These are phyloP conservation scores for Thielaviopsis populi DNA, from an alignment of 2,329 filamentous ascomycete genomes.

Conservation along the genomic window DNA sequence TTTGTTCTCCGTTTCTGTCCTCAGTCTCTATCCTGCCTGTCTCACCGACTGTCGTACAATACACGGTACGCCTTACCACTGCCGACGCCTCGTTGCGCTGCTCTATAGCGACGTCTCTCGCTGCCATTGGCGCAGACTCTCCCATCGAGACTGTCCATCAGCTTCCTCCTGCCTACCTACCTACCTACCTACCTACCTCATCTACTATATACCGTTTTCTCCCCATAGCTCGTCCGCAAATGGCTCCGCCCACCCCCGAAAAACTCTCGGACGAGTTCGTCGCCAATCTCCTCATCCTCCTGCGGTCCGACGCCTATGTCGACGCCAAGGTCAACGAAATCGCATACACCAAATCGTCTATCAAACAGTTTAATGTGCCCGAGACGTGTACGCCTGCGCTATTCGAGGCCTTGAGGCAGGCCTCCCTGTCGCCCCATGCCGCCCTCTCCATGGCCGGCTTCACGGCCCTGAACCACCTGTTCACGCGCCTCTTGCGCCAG, in stretches of 20 bases:
- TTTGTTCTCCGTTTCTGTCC: too few species aligned
- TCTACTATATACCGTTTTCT: too few species aligned
- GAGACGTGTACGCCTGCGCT: conserved; percentile 55
- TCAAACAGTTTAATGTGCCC: conserved; percentile 85
- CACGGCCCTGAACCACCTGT: conserved; percentile 71
- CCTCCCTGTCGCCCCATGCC: conserved; percentile 61
- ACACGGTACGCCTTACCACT: too few species aligned
- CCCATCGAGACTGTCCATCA: too few species aligned
- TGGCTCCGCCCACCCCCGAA: conserved; percentile 32
- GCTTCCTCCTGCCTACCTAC: too few species aligned
- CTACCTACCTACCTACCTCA: too few species aligned
- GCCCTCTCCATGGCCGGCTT: conserved; percentile 70
- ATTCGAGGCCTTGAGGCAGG: conserved; percentile 67
- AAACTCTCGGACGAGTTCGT: conserved; percentile 46
- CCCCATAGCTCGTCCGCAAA: background rate
- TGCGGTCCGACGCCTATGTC: conserved; percentile 36
- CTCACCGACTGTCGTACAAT: too few species aligned
- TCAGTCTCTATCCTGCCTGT: too few species aligned
- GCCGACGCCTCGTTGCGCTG: too few species aligned
- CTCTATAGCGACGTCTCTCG: too few species aligned
- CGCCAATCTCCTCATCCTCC: conserved; percentile 35
- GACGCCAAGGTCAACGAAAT: conserved; percentile 58
- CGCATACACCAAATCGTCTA: conserved; percentile 65
- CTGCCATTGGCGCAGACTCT: too few species aligned
- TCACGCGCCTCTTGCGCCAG: conserved; percentile 75